Evolutionary conservation across 768 basidiomycete species (phyloP), one percentile per base, ranked within the genome.

Genomic region (Imleria badia): DNA sequence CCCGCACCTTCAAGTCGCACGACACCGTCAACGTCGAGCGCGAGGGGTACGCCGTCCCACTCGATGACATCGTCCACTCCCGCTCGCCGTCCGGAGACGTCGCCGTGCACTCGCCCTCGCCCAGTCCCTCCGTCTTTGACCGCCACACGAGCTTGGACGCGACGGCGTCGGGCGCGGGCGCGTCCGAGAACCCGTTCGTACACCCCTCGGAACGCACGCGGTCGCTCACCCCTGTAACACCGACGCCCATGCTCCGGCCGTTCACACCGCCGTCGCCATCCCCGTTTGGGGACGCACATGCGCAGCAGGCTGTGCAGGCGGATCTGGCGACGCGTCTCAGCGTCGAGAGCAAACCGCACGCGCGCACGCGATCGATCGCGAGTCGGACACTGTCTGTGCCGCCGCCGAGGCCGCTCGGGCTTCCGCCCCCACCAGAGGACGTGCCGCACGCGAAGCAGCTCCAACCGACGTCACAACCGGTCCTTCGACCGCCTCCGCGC

Each of bases 391-490:
- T 62, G 5, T 33, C 63, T 38, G 64, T 62, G 30, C 79, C 78
- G 1, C 77, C 81, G 1, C 84, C 83, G 0, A 78, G 74, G 54
- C 84, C 85, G 0, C 71, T 89, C n/a, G 81, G 76, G 34, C 72
- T 89, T 2, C 85, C 87, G 6, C 70, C 82, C 13, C 75, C 72
- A 23, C 65, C 38, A 0, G 50, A 71, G 12, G 74, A 72, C 20
- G 73, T 75, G 5, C 77, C 76, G 14, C 71, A 60, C 15, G 59
- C 61, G 48, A 66, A 45, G 11, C 69, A 75, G 4, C 74, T 73
- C 19, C 73, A 71, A 47, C 70, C 75, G 0, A 71, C 70, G n/a
- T 68, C 75, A 2, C 55, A 48, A 26, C 72, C 69, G 0, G 58
- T 51, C 56, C 55, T 73, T 43, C 55, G 65, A 40, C 67, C 72